These are phyloP conservation scores for Colletotrichum shisoi DNA, from an alignment of 2,329 filamentous ascomycete genomes.

Conservation along the genomic window DNA sequence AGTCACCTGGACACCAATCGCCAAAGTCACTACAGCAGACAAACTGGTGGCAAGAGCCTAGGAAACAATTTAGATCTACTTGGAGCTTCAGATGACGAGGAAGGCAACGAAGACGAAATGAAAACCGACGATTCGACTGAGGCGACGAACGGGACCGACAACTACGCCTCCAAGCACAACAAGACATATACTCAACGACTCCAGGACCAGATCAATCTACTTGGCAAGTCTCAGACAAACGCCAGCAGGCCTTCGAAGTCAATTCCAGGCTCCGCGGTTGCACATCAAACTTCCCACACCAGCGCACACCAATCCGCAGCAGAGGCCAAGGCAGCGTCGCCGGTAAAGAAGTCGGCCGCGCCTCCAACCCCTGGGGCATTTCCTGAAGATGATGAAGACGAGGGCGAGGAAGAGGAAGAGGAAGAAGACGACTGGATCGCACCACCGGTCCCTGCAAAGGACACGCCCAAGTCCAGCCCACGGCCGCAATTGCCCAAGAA, in stretches of 20 bases:
- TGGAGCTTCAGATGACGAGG: conserved; percentile 55
- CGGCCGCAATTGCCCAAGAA: conserved; percentile 67
- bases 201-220: conserved; percentile 87
- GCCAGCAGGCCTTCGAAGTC: conserved; percentile 59
- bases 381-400: conserved; percentile 59
- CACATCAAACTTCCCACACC: conserved; percentile 45
- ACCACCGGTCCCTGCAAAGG: conserved; percentile 51
- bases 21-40: conserved; percentile 76
- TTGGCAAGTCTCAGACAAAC: conserved; percentile 65
- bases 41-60: conserved; percentile 77
- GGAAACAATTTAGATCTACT: conserved; percentile 58
- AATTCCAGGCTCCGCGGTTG: conserved; percentile 50
- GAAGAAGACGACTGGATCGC: conserved; percentile 68
- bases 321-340: conserved; percentile 46
- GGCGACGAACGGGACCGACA: conserved; percentile 57
- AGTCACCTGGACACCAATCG: conserved; percentile 80
- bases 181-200: conserved; percentile 94
- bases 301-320: conserved; percentile 44
- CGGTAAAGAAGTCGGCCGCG: conserved; percentile 47
- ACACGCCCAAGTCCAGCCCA: conserved; percentile 51
- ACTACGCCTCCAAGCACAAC: conserved; percentile 67
- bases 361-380: conserved; percentile 65
- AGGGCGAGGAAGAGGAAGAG: conserved; percentile 53
- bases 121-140: conserved; percentile 58
- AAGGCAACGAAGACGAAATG: conserved; percentile 62